Evolutionary conservation across 2,329 filamentous ascomycete genomes (phyloP), one percentile per base, ranked within the genome.

Genomic region (Kalaharituber pfeilii): DNA sequence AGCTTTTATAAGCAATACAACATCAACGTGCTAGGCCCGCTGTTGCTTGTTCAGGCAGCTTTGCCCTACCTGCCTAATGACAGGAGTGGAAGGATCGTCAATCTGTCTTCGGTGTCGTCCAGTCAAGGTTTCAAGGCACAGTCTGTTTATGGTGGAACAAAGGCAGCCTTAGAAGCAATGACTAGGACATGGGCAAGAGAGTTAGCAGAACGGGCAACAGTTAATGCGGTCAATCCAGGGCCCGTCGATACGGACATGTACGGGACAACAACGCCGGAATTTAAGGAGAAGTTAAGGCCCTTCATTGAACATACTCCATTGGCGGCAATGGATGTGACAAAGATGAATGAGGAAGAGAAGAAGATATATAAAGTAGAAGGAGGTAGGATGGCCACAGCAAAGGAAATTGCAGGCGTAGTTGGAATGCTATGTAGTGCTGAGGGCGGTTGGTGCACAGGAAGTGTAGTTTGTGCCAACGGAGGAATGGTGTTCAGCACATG

Each of bases 21-120:
- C 54, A 75, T 91, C 69, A 94, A 94, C 65, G 86, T 93, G 22
- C 76, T 86, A 8, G 86, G 84, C 0, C 86, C 86, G 1, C 69
- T 94, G 22, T 75, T 94, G 1, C 73, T 94, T 13, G 77, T 84
- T 25, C 81, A 94, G 68, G 83, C 83, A 4, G 77, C 78, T 0
- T 69, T 79, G 28, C 81, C 79, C 0, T 80, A 82, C 68, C 74
- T 94, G 3, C 86, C 78, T 1, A 69, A 67, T 53, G 83, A 85
- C 69, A 80, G 80, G 58, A 79, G 72, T 22, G 80, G 79, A 1
- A 72, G 80, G 27, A 75, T 83, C 57, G 72, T 83, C 33, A 82
- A 79, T 59, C 65, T 82, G 50, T 77, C 73, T 45, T 77, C 73
- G 27, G 76, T 82, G 15, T 76, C 74, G 30, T 71, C 76, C 6